Evolutionary conservation across 805 yeast genomes (phyloP).

Genomic region (Zygosaccharomyces bailii): DNA sequence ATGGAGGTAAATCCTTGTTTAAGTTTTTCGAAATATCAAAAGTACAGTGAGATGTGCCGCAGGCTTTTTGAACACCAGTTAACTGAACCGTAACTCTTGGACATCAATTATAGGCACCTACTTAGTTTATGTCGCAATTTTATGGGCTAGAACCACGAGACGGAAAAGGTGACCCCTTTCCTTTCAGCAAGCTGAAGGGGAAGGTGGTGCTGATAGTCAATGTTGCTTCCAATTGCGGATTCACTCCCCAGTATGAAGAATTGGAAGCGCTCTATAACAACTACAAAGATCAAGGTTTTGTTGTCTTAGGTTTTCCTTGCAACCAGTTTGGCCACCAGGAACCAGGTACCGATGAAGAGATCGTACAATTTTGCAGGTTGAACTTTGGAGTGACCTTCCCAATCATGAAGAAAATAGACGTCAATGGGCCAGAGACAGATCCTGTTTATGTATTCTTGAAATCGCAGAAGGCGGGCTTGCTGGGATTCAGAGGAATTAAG

Average conservation of each 20-base stretch:
- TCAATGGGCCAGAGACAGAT: constrained; percentile 77
- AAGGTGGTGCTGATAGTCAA: constrained; percentile 83
- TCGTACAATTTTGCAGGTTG: constrained; percentile 63
- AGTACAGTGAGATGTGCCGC: not conserved
- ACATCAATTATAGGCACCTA: no score
- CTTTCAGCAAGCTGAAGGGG: constrained; percentile 62
- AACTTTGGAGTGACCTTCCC: constrained; percentile 94
- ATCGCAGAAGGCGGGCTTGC: constrained; percentile 50
- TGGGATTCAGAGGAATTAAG: constrained; percentile 69
- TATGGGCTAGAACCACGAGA: constrained; percentile 65
- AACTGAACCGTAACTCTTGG: no score
- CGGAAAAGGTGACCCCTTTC: constrained; percentile 53
- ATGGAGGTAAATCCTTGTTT: not conserved
- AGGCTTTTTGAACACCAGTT: not conserved
- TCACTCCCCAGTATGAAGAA: constrained; percentile 74
- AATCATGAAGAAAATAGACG: constrained; percentile 77
- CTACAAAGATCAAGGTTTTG: constrained; percentile 60
- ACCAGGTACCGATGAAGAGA: constrained; percentile 66
- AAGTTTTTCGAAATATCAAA: not conserved
- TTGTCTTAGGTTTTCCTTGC: constrained; percentile 82
- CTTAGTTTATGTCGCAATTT: constrained; percentile 52
- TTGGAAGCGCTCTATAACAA: constrained; percentile 64
- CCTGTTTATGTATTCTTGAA: constrained; percentile 81
- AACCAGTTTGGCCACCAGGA: constrained; percentile 86
- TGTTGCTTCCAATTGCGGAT: constrained; percentile 83